These are phyloP conservation scores for Schizosaccharomyces versatilis DNA, from an alignment of 1,139 yeast genomes.

Conservation along the genomic window DNA sequence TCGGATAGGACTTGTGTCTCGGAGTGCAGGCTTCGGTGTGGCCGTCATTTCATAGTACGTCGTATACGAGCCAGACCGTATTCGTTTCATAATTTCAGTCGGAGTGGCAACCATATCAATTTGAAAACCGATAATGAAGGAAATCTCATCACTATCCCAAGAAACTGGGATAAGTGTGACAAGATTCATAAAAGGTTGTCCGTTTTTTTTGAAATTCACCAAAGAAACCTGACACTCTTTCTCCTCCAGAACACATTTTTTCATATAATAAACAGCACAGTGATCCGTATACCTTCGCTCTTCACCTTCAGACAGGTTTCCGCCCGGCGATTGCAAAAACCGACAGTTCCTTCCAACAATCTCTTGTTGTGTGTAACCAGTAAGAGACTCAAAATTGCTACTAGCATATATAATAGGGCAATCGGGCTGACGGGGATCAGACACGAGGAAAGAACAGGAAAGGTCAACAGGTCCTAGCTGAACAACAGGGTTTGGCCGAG, in stretches of 20 bases:
- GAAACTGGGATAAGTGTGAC: slow-evolving; percentile 10
- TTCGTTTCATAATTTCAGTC: not conserved
- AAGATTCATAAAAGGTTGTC: slow-evolving; percentile 10
- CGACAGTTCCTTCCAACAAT: slow-evolving; percentile 11
- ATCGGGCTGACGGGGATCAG: slow-evolving; percentile 9
- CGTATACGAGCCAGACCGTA: not conserved
- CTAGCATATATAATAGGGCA: slow-evolving; percentile 10
- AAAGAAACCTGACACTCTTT: slow-evolving; percentile 10
- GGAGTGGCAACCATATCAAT: slow-evolving; percentile 4
- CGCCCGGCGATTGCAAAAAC: slow-evolving; percentile 11
- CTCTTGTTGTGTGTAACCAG: slow-evolving; percentile 9
- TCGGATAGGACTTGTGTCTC: too few species aligned
- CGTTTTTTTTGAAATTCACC: slow-evolving; percentile 9
- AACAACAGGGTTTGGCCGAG: slow-evolving; percentile 5
- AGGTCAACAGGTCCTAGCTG: slow-evolving; percentile 11
- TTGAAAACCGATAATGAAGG: slow-evolving; percentile 8
- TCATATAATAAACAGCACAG: slow-evolving; percentile 7
- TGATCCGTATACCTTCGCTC: slow-evolving; percentile 9
- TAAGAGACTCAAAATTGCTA: slow-evolving; percentile 7
- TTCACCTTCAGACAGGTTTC: slow-evolving; percentile 6
- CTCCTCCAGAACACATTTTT: slow-evolving; percentile 6
- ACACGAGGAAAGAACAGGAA: slow-evolving; percentile 11
- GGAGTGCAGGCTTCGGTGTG: not conserved
- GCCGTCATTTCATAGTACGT: not conserved
- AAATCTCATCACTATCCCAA: slow-evolving; percentile 6